These are phyloP conservation scores for Gentiana dahurica DNA, from an alignment of 257 asterid species.

Conservation along the genomic window DNA sequence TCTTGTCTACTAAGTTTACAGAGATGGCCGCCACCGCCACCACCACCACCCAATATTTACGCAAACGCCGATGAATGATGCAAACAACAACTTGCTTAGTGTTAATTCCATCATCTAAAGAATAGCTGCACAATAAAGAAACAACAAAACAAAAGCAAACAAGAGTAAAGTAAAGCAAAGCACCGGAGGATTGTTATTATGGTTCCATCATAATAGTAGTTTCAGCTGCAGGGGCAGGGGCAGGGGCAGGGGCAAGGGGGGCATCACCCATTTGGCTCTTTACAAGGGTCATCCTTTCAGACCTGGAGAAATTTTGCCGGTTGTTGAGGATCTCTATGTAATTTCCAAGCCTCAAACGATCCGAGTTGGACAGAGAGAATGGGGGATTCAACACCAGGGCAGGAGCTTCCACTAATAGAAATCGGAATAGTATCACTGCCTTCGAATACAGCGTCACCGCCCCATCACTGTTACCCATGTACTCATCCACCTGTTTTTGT, in stretches of 20 bases:
- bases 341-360: slow-evolving; percentile 50
- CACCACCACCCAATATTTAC: no score
- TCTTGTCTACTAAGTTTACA: background rate
- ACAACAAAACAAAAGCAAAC: background rate
- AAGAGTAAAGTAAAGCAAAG: background rate
- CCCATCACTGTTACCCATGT: slow-evolving; percentile 43
- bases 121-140: slow-evolving; percentile 23
- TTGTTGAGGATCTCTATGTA: slow-evolving; percentile 54
- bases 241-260: background rate
- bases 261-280: slow-evolving; percentile 37
- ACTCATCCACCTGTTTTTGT: slow-evolving; percentile 58
- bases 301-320: slow-evolving; percentile 56
- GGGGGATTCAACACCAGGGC: slow-evolving; percentile 73
- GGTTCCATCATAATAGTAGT: background rate
- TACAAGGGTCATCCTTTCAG: slow-evolving; percentile 50
- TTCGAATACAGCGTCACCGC: slow-evolving; percentile 57
- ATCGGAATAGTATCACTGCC: slow-evolving; percentile 42
- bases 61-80: no score
- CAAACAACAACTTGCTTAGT: no score
- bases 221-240: slow-evolving; percentile 8
- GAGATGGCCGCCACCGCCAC: background rate
- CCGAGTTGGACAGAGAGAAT: slow-evolving; percentile 64
- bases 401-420: slow-evolving; percentile 71
- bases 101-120: slow-evolving; percentile 8
- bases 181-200: background rate